Evolutionary conservation across 2,329 filamentous ascomycete genomes (phyloP).

Genomic region (Penicillium nordicum): DNA sequence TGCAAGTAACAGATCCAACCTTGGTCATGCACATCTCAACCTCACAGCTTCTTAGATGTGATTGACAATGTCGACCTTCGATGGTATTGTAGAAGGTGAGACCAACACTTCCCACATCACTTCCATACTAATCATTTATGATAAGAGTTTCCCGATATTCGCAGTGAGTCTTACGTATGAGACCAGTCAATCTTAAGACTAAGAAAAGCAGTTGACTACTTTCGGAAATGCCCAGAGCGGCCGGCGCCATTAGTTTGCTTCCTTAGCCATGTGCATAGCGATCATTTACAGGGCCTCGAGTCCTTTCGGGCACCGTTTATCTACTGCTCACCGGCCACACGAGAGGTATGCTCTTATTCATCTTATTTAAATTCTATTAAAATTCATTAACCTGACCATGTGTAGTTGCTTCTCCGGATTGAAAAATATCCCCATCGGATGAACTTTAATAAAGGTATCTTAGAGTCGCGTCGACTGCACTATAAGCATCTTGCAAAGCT

Average conservation of each 20-base stretch:
- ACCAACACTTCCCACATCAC: background rate
- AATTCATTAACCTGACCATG: conserved; percentile 1
- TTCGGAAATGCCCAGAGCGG: conserved; percentile 56
- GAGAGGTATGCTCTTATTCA: conserved; percentile 51
- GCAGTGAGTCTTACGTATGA: conserved; percentile 47
- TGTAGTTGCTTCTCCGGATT: conserved; percentile 67
- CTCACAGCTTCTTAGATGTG: background rate
- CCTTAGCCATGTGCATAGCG: conserved; percentile 87
- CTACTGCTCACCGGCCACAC: conserved; percentile 83
- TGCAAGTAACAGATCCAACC: background rate
- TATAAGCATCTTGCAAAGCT: conserved; percentile 73
- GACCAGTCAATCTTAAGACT: conserved; percentile 1
- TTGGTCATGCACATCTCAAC: background rate
- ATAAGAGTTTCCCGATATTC: conserved; percentile 73
- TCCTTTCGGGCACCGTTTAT: conserved; percentile 74
- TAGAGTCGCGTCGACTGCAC: conserved; percentile 70
- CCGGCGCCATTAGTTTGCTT: conserved; percentile 76
- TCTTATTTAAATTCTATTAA: background rate
- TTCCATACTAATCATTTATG: background rate
- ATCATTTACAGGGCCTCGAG: conserved; percentile 80
- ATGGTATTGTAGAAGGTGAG: conserved; percentile 31
- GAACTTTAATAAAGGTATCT: conserved; percentile 72
- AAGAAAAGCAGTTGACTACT: conserved; percentile 69
- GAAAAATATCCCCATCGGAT: conserved; percentile 76
- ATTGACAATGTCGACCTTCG: conserved; percentile 32